Evolutionary conservation across 495 filamentous ascomycete genomes (phyloP), one percentile per base, ranked within the genome.

Genomic region (Penicillium salamii): DNA sequence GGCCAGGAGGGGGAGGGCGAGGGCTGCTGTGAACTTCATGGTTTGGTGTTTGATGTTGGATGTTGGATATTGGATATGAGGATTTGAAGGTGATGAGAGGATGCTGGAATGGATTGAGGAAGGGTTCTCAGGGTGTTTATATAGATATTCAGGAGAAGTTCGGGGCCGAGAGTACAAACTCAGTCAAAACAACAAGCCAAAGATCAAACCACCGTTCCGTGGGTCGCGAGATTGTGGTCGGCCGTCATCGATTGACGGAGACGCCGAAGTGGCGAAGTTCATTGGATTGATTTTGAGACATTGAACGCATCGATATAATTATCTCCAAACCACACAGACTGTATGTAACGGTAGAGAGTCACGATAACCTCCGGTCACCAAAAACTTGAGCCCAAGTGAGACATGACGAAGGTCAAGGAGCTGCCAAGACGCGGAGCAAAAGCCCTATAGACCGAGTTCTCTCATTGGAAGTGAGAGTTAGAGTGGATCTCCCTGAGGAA

Each of bases 11-110:
- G 63, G 66, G 12, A 67, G 62, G 23, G 53, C 50, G 20, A 69
- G 53, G 43, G 65, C 47, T 19, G 54, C 21, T 29, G 62, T 42
- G 53, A 65, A 17, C 54, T 71, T 69, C 64, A 68, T 69, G n/a
- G n/a, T n/a, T n/a, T n/a, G 24, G 24, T 28, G 9, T 3, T 8
- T 62, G 52, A 31, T 19, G 24, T 50, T 15, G 15, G 34, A 12
- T 32, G 3, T 34, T 45, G 31, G 21, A 20, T 5, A 17, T 26
- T 26, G 33, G 23, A n/a, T n/a, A 9, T n/a, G n/a, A n/a, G n/a
- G n/a, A n/a, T n/a, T n/a, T n/a, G n/a, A n/a, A n/a, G n/a, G n/a
- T n/a, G n/a, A n/a, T n/a, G n/a, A n/a, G n/a, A n/a, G n/a, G n/a
- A n/a, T n/a, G n/a, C n/a, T n/a, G n/a, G n/a, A n/a, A n/a, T n/a